Conservation (phyloP, 306 rosid genomes). For the Oxytropis ochrocephala region DNA sequence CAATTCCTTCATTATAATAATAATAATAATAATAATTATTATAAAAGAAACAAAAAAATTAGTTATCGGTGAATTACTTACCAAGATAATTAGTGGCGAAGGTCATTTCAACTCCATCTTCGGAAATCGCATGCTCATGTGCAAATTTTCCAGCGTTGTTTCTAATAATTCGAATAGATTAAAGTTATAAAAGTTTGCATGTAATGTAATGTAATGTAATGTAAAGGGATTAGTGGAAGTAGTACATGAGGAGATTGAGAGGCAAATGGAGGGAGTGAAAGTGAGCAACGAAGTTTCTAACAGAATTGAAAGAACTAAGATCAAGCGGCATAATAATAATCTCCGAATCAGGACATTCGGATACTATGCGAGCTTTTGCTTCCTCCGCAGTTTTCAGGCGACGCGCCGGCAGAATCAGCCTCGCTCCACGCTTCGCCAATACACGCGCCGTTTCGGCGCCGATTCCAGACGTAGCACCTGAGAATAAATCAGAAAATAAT, state of each 20-base stretch:
- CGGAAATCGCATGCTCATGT: conserved; percentile 56
- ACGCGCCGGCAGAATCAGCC: conserved; percentile 73
- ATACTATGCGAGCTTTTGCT: conserved; percentile 42
- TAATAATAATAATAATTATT: too few species aligned
- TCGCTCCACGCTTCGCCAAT: conserved; percentile 74
- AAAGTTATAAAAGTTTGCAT: too few species aligned
- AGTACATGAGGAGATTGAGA: conserved; percentile 75
- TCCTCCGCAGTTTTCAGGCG: conserved; percentile 72
- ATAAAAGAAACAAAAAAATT: too few species aligned
- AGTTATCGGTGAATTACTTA: background rate
- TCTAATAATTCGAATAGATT: conserved; percentile 16
- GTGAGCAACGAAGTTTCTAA: conserved; percentile 45
- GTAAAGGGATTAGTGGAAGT: background rate
- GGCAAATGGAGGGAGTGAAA: conserved; percentile 59
- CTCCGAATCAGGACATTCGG: conserved; percentile 51
- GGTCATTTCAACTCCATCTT: conserved; percentile 88
- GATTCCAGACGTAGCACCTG: conserved; percentile 90
- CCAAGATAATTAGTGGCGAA: conserved; percentile 90
- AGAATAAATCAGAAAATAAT: background rate
- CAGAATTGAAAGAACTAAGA: conserved; percentile 72
- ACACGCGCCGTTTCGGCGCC: conserved; percentile 90
- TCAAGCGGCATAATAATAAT: conserved; percentile 68
- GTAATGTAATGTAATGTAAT: too few species aligned
- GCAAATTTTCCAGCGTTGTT: conserved; percentile 92
- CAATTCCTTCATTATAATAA: too few species aligned